Conservation (phyloP, 2,329 filamentous ascomycete genomes). For the Fusarium sp. region DNA sequence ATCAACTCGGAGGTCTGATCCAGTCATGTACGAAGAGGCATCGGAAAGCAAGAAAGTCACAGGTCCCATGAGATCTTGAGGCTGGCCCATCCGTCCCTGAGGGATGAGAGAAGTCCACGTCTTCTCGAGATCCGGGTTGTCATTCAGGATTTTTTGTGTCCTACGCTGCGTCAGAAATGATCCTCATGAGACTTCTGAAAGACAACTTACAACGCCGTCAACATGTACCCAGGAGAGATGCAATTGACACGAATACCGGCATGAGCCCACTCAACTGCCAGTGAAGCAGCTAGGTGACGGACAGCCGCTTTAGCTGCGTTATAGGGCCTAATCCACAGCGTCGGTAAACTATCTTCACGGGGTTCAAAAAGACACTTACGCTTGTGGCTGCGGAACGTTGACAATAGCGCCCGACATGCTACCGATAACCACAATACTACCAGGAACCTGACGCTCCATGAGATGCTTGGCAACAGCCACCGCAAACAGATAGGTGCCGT, state of each 20-base stretch:
- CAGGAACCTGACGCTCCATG: slow-evolving; percentile 82
- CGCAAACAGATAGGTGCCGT: slow-evolving; percentile 91
- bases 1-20: slow-evolving; percentile 85
- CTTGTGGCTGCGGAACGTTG: slow-evolving; percentile 95
- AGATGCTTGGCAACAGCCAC: slow-evolving; percentile 87
- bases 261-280: slow-evolving; percentile 94
- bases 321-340: slow-evolving; percentile 72
- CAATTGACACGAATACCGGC: slow-evolving; percentile 93
- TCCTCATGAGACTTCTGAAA: accelerated
- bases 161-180: slow-evolving; percentile 59
- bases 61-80: slow-evolving; percentile 92
- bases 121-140: slow-evolving; percentile 90
- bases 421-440: slow-evolving; percentile 93
- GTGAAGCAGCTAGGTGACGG: slow-evolving; percentile 85
- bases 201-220: slow-evolving; percentile 84
- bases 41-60: slow-evolving; percentile 89
- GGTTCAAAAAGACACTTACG: slow-evolving; percentile 58
- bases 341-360: neutral
- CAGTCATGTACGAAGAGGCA: slow-evolving; percentile 78
- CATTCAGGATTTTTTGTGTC: slow-evolving; percentile 94
- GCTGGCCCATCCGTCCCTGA: slow-evolving; percentile 91
- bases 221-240: slow-evolving; percentile 96
- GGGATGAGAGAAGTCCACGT: slow-evolving; percentile 95
- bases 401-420: slow-evolving; percentile 95
- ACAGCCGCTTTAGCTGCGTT: slow-evolving; percentile 95